Evolutionary conservation across 2,329 filamentous ascomycete species (phyloP), one percentile per base, ranked within the genome.

Genomic region (Fusarium sarcochroum): DNA sequence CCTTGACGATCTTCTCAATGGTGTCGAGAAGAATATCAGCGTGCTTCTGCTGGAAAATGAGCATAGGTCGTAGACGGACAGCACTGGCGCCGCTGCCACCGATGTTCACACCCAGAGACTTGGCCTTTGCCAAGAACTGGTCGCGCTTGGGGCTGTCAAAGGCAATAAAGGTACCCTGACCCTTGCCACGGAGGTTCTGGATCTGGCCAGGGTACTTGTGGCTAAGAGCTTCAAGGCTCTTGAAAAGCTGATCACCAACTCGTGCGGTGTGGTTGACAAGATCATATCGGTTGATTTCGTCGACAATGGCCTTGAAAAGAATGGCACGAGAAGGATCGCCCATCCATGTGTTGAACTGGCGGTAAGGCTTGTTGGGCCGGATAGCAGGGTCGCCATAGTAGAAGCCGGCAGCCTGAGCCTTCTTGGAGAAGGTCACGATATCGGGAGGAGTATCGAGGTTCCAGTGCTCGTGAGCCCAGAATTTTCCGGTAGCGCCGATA

Each of bases 401-500:
- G 86, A 95, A 97, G 34, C 94, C 94, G 8, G 94, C 94, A 3
- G 94, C 93, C 83, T 97, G 94, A 5, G 94, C 94, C 86, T 97
- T 97, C 86, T 97, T 97, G 76, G 89, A 93, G 83, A 97, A 97
- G 60, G 94, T 97, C 44, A 97, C 94, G 85, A 97, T 96, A 83
- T 97, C 94, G 1, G 94, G 94, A 10, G 94, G 92, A 35, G 89
- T 83, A 49, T 86, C 77, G 42, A 97, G 87, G 79, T 92, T 87
- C 94, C 94, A 97, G 89, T 97, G 94, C 75, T 97, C 93, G 84
- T 97, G 94, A 10, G 94, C 94, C 94, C 94, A 97, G 89, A 97
- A 97, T 80, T 93, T 94, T 74, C 94, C 94, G 0, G 94, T 97
- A 38, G 94, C 93, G 73, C 94, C 94, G 25, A 97, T 91, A 78